These are phyloP conservation scores for Centaurea solstitialis DNA, from an alignment of 129 eudicot genomes.

Conservation along the genomic window DNA sequence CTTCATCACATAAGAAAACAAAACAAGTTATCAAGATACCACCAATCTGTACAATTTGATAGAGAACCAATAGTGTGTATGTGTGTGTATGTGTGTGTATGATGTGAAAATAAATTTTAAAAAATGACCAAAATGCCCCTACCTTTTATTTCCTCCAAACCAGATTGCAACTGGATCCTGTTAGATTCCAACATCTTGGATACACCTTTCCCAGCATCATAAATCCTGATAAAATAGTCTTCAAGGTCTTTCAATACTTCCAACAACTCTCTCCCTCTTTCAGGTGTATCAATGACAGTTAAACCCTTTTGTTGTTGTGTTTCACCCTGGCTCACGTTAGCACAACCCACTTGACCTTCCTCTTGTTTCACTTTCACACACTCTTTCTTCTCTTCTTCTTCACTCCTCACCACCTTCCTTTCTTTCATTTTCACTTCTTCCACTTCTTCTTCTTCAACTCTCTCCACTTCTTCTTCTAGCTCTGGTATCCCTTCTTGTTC, in stretches of 20 bases:
- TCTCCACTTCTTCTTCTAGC: conserved; percentile 73
- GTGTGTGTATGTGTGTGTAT: not conserved
- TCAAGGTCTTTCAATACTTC: conserved; percentile 92
- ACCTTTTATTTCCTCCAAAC: conserved; percentile 93
- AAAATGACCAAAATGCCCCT: conserved; percentile 31
- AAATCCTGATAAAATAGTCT: conserved; percentile 80
- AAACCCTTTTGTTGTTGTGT: conserved; percentile 40
- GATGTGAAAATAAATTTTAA: not conserved
- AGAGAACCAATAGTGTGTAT: not conserved
- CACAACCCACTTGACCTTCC: conserved; percentile 41
- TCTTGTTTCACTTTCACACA: conserved; percentile 15
- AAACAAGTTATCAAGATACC: conserved; percentile 12
- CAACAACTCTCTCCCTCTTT: conserved; percentile 84
- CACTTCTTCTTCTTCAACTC: conserved; percentile 36
- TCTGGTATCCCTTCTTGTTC: conserved; percentile 98
- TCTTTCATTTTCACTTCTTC: not conserved
- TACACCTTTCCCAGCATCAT: conserved; percentile 87
- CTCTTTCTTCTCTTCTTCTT: conserved; percentile 32
- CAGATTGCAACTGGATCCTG: conserved; percentile 76
- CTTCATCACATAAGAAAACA: conserved; percentile 17
- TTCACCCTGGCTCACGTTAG: conserved; percentile 50
- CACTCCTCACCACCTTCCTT: conserved; percentile 37
- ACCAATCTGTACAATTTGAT: conserved; percentile 6
- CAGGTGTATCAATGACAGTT: conserved; percentile 74
- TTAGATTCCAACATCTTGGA: conserved; percentile 91